These are phyloP conservation scores for Naganishia vaughanmartiniae DNA, from an alignment of 768 basidiomycete species.

Conservation along the genomic window DNA sequence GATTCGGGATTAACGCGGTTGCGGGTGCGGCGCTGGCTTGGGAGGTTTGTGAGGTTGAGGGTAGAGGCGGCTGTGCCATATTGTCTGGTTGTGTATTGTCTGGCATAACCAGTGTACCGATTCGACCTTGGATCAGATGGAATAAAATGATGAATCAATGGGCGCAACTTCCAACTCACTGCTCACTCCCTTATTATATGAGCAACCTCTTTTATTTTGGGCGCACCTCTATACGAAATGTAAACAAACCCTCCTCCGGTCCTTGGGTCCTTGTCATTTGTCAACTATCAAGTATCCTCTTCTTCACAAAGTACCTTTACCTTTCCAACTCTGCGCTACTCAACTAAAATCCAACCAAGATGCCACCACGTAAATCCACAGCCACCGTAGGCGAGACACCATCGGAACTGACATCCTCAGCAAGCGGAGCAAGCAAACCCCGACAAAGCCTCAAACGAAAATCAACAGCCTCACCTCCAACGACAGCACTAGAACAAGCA, in stretches of 20 bases:
- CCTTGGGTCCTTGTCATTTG: no score
- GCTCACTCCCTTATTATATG: no score
- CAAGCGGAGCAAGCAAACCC: not conserved
- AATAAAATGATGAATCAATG: no score
- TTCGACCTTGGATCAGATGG: no score
- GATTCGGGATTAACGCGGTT: slow-evolving; percentile 15
- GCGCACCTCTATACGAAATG: no score
- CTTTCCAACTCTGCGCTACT: no score
- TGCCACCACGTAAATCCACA: slow-evolving; percentile 10
- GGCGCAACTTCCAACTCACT: no score
- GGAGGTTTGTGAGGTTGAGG: not conserved
- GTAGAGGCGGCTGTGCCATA: no score
- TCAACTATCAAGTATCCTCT: not conserved
- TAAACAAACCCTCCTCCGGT: no score
- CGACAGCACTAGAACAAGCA: slow-evolving; percentile 7
- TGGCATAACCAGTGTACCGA: no score
- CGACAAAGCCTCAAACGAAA: slow-evolving; percentile 12
- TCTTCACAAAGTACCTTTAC: not conserved
- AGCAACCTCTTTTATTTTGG: no score
- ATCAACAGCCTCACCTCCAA: not conserved
- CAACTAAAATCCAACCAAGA: not conserved
- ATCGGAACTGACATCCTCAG: not conserved
- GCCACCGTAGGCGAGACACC: not conserved
- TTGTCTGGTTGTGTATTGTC: no score
- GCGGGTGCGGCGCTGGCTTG: not conserved